Evolutionary conservation across 2,329 filamentous ascomycete species (phyloP).

Genomic region (Rutstroemia sp.): DNA sequence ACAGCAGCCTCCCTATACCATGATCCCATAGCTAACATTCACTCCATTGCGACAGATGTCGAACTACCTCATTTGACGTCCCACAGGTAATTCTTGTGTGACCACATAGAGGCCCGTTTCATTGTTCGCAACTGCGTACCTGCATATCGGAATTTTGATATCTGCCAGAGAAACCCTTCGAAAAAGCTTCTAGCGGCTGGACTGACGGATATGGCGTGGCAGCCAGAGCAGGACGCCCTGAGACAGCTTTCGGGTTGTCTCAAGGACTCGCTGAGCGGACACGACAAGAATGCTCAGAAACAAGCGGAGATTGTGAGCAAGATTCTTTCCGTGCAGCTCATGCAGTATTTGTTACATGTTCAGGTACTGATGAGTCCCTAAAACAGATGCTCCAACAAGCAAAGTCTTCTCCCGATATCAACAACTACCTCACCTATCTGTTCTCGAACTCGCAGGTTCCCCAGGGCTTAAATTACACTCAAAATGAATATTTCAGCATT

Average conservation of each 20-base stretch:
- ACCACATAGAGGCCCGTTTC: constrained; percentile 19
- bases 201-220: constrained; percentile 69
- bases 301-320: constrained; percentile 76
- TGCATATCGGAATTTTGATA: constrained; percentile 24
- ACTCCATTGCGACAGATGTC: constrained; percentile 21
- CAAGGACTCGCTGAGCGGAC: constrained; percentile 83
- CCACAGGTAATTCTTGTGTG: constrained; percentile 28
- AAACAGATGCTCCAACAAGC: constrained; percentile 85
- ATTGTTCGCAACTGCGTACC: constrained; percentile 20
- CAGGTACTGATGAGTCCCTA: constrained; percentile 11
- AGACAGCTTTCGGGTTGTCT: constrained; percentile 83
- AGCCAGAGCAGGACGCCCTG: constrained; percentile 80
- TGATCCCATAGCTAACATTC: constrained; percentile 12
- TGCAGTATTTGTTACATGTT: neutral
- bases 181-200: constrained; percentile 15
- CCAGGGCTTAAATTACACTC: constrained; percentile 49
- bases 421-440: constrained; percentile 93
- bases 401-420: constrained; percentile 82
- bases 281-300: constrained; percentile 73
- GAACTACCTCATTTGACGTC: constrained; percentile 24
- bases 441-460: constrained; percentile 65
- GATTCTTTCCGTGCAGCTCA: neutral
- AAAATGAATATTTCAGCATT: constrained; percentile 63
- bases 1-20: neutral
- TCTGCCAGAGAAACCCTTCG: constrained; percentile 13